Base-by-base conservation (phyloP, 257 asterid species). In the Linderniella brevidens region DNA sequence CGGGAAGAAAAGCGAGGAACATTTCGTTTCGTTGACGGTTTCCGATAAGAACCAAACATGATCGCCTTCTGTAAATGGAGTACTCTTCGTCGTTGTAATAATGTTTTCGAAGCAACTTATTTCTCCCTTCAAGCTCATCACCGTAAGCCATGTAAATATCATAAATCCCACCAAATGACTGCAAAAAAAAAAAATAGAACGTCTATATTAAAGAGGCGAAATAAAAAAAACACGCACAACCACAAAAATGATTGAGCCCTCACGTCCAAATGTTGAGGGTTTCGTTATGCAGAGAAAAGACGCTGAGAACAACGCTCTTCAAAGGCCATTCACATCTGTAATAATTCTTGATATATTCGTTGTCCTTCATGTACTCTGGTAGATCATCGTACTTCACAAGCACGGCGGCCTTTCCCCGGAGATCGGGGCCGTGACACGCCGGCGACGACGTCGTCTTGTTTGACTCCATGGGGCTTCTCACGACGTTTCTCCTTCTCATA, bases 191-290 rank as follows among this genome's bases (percentile, higher is more conserved):
- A 1, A 15, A 3, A 13, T 4, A 9, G 48, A 8, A 16, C 17
- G 14, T n/a, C 18, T 3, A 13, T 1, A 43, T 43, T 3, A 43
- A 1, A 13, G 7, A 50, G 58, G 16, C 16, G 5, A 17, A 36
- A 11, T 11, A 35, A 7, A 17, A 17, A 32, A 4, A 11, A 8
- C 41, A 5, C n/a, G 32, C 32, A 25, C 35, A 49, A 2, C 0
- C 10, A 19, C n/a, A 13, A 19, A 29, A 29, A 12, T 8, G 4
- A 29, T 13, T 6, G 32, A 44, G 17, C 0, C 1, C 88, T 68
- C 37, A 87, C 95, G 97, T 83, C 97, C 97, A 87, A 13, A 87
- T 70, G 60, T 87, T 87, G 58, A 87, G 70, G 19, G 95, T 87
- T 53, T 87, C 97, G 35, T 87, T 87, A 66, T 87, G 97, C 74